Base-by-base conservation (phyloP, 148 eudicot species). In the Selenicereus undatus region DNA sequence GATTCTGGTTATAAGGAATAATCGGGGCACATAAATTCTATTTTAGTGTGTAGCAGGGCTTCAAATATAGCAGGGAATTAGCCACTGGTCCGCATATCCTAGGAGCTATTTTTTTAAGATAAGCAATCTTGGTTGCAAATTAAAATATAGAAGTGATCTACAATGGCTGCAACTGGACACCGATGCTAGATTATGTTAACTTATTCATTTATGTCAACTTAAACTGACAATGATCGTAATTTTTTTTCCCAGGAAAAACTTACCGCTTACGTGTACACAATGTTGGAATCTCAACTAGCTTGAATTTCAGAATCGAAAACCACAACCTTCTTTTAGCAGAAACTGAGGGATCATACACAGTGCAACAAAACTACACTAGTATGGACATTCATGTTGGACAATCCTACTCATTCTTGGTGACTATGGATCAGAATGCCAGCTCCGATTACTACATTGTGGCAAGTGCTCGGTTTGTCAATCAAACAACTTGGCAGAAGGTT, bases 391-490 rank as follows among this genome's bases (percentile, higher is more conserved):
- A 64, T 64, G 68, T 64, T 13, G 68, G 68, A n/a, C 68, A 64
- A 24, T 64, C 68, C 68, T 64, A 64, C 85, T 96, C 99, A n/a
- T 96, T 96, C 76, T 83, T 96, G 85, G 85, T 96, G 50, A 93
- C 99, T 24, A 96, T 85, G 86, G 98, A 96, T 86, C 99, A 96
- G 78, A 94, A 96, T 83, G 99, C 99, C 69, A 96, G 99, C 84
- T 84, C 89, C 70, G 99, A 96, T 82, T 96, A 96, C 86, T 96
- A 96, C 84, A 86, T 96, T n/a, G 99, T 94, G 10, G 98, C 99
- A 17, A 96, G 99, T 84, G 90, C 99, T 71, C 90, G 99, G 74
- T 87, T 89, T 79, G 95, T 93, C 60, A 94, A 96, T 78, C 87
- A 92, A 84, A 85, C 99, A 8, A 76, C 51, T 8, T 96, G 99